Evolutionary conservation across 2,329 filamentous ascomycete species (phyloP).

Genomic region (Lithohypha guttulata): DNA sequence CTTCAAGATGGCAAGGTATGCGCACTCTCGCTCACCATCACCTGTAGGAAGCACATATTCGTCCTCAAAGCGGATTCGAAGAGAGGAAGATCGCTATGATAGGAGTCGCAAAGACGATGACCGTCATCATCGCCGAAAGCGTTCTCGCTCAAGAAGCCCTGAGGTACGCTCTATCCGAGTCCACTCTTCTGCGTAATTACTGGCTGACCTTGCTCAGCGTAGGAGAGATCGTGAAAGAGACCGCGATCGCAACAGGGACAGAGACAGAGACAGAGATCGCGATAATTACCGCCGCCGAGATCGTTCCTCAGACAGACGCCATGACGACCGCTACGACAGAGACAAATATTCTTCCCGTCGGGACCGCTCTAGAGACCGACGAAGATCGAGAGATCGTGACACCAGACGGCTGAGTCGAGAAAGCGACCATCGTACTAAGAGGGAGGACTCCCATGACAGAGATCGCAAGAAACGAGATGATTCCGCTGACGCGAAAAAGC

Average conservation of each 20-base stretch:
- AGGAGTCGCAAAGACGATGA: conserved; percentile 42
- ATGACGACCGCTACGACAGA: conserved; percentile 52
- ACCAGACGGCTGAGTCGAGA: conserved; percentile 55
- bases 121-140: conserved; percentile 32
- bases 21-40: conserved; percentile 75
- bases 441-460: conserved; percentile 61
- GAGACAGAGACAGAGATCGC: conserved; percentile 46
- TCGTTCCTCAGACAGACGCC: conserved; percentile 48
- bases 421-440: conserved; percentile 55
- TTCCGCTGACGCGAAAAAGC: conserved; percentile 60
- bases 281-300: conserved; percentile 56
- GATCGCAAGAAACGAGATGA: conserved; percentile 54
- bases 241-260: conserved; percentile 35
- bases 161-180: conserved; percentile 33
- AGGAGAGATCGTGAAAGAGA: conserved; percentile 26
- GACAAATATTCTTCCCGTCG: conserved; percentile 52
- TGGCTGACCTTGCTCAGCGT: conserved; percentile 35
- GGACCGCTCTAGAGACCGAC: conserved; percentile 55
- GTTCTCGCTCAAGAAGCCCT: conserved; percentile 35
- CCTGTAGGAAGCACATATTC: conserved; percentile 76
- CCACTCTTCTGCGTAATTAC: too few species aligned
- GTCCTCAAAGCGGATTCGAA: conserved; percentile 53
- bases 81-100: conserved; percentile 44
- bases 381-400: conserved; percentile 47
- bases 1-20: conserved; percentile 47